Base-by-base conservation (phyloP, 1,139 yeast genomes). In the Saccharomyces hybrid region DNA sequence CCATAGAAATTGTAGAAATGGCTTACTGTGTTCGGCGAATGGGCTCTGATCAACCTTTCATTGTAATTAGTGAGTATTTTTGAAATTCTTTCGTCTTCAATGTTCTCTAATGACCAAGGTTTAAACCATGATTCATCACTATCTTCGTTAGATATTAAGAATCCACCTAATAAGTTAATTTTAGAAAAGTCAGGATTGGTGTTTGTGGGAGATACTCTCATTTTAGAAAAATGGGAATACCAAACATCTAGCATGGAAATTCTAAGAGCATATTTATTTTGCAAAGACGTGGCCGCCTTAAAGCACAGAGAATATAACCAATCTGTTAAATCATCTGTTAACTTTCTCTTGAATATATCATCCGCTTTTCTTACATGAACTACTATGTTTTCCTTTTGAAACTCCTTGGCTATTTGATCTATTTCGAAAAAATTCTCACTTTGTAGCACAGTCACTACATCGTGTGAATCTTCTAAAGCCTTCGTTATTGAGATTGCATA, bases 1-100 rank as follows among this genome's bases (percentile, higher is more conserved):
- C 91, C 93, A 70, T 69, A 68, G 70, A 84, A 58, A 63, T 70
- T 50, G 61, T 65, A 59, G 67, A 71, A 57, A 67, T 78, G 31
- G 54, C 69, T 30, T 54, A 69, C 34, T 2, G 60, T 30, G 31
- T 56, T 57, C 4, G 61, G 56, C 14, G 65, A 57, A 13, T 60
- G 53, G 1, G 70, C 61, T 32, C 78, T 77, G 6, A 55, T 61
- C 77, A 84, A 20, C 73, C 75, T 73, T 74, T 31, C 68, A 56
- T 63, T 82, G 75, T 49, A 82, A 54, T 6, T 72, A 70, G 7
- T 63, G 67, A 50, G 79, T 72, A 48, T 80, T 58, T 32, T 73
- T 65, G 84, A 84, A 77, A 54, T 55, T 31, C 53, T 49, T 2
- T 67, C 58, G 25, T 63, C 60, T 4, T 54, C 26, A 1, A 67